A percentile compares a stretch with the other conserved stretches of the same genome.
Conservation (phyloP, 1,139 yeast genomes). For the Yamadazyma oceani region DNA sequence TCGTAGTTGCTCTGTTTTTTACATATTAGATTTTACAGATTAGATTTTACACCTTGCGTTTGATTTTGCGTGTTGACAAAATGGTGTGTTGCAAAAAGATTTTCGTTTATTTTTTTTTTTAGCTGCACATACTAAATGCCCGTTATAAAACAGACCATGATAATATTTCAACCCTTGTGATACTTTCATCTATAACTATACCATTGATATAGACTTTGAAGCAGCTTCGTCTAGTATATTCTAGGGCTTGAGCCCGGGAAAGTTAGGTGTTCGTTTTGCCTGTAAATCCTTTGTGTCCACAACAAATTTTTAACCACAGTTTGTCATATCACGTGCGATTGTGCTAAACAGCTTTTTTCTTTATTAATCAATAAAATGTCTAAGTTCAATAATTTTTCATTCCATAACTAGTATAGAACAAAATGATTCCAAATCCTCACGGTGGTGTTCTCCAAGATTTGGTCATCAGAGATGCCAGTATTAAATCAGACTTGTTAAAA, state of each 20-base stretch:
- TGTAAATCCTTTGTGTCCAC: no score
- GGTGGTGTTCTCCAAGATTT: conserved; percentile 89
- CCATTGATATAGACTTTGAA: no score
- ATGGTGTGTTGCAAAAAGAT: background rate
- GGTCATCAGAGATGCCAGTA: conserved; percentile 73
- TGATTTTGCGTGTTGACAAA: background rate
- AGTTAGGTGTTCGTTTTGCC: no score
- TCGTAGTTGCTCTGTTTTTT: background rate
- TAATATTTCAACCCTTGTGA: no score
- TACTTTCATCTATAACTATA: no score
- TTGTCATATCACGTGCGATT: conserved; percentile 27
- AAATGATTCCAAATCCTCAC: conserved; percentile 76
- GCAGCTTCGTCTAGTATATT: no score
- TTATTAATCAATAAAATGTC: background rate
- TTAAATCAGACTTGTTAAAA: conserved; percentile 52
- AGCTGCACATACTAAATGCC: no score
- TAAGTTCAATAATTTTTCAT: background rate
- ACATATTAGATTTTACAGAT: background rate
- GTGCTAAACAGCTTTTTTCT: conserved; percentile 4
- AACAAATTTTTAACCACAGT: conserved; percentile 1
- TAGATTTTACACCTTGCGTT: background rate
- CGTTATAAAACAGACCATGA: no score
- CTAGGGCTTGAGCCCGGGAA: no score
- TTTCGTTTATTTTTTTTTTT: background rate
- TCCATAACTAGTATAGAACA: background rate